Evolutionary conservation across 116 monocot species (phyloP).

Genomic region (Zostera marina): DNA sequence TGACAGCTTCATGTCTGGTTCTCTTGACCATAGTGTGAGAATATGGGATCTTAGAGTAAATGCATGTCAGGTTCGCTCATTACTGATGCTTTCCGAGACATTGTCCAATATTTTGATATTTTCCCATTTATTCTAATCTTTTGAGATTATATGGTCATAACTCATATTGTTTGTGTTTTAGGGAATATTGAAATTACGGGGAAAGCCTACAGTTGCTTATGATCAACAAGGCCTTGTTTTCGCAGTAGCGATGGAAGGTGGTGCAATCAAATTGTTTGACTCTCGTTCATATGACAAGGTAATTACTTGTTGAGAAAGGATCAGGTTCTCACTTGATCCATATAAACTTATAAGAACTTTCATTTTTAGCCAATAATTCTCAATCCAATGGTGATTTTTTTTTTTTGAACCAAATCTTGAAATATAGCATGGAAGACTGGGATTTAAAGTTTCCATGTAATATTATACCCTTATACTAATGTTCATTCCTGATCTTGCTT

Average conservation of each 20-base stretch:
- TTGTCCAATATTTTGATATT: neutral
- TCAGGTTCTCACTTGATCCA: too few relatives aligned
- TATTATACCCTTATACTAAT: too few relatives aligned
- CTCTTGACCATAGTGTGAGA: constrained; percentile 91
- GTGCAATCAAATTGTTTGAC: constrained; percentile 96
- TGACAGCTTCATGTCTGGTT: constrained; percentile 99
- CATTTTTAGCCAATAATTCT: too few relatives aligned
- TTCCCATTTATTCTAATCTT: neutral
- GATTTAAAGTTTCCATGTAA: too few relatives aligned
- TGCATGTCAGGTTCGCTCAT: constrained; percentile 71
- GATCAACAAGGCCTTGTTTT: constrained; percentile 99
- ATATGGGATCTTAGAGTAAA: constrained; percentile 99
- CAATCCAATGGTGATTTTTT: too few relatives aligned
- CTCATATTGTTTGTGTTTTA: constrained; percentile 6
- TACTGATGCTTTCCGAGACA: neutral
- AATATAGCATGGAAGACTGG: too few relatives aligned
- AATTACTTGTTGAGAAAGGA: neutral
- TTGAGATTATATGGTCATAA: too few relatives aligned
- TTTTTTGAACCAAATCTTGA: too few relatives aligned
- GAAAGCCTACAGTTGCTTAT: constrained; percentile 93
- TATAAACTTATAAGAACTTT: too few relatives aligned
- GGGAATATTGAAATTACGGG: constrained; percentile 82
- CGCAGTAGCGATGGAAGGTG: constrained; percentile 98
- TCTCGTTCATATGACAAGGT: constrained; percentile 99
- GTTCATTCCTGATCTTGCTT: too few relatives aligned